These are phyloP conservation scores for Penicillium psychrosexuale DNA, from an alignment of 2,329 filamentous ascomycete species.

Conservation along the genomic window DNA sequence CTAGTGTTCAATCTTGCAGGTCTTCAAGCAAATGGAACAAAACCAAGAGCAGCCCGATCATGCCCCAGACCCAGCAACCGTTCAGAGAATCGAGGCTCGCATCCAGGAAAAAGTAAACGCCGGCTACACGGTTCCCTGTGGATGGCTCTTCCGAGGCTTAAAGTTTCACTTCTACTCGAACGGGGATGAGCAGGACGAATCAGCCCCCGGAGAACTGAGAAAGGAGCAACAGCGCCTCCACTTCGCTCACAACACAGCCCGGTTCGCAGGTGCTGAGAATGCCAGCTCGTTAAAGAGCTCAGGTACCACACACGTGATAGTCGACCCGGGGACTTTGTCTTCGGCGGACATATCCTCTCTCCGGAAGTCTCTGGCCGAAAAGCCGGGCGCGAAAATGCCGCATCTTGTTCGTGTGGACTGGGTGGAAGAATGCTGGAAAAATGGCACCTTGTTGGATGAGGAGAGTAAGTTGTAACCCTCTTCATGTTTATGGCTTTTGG, in stretches of 20 bases:
- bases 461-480: slow-evolving; percentile 49
- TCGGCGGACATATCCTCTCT: slow-evolving; percentile 42
- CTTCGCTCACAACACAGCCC: slow-evolving; percentile 56
- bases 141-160: slow-evolving; percentile 51
- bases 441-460: slow-evolving; percentile 76
- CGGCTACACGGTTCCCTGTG: slow-evolving; percentile 34
- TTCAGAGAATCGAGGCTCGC: slow-evolving; percentile 55
- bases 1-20: slow-evolving; percentile 15
- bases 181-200: not conserved
- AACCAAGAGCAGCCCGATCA: slow-evolving; percentile 15
- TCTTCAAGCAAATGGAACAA: slow-evolving; percentile 44
- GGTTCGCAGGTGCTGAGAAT: slow-evolving; percentile 67
- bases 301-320: slow-evolving; percentile 68
- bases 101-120: slow-evolving; percentile 47
- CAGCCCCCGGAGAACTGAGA: not conserved
- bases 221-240: slow-evolving; percentile 29
- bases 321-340: slow-evolving; percentile 50
- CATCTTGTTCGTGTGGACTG: slow-evolving; percentile 68
- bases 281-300: slow-evolving; percentile 51
- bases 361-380: slow-evolving; percentile 28
- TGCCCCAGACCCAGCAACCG: slow-evolving; percentile 50
- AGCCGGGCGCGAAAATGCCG: slow-evolving; percentile 53
- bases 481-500: not conserved
- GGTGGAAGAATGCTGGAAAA: slow-evolving; percentile 77
- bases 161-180: slow-evolving; percentile 43